Evolutionary conservation across 2,329 filamentous ascomycete genomes (phyloP).

Genomic region (Aspergillus viridinutans): DNA sequence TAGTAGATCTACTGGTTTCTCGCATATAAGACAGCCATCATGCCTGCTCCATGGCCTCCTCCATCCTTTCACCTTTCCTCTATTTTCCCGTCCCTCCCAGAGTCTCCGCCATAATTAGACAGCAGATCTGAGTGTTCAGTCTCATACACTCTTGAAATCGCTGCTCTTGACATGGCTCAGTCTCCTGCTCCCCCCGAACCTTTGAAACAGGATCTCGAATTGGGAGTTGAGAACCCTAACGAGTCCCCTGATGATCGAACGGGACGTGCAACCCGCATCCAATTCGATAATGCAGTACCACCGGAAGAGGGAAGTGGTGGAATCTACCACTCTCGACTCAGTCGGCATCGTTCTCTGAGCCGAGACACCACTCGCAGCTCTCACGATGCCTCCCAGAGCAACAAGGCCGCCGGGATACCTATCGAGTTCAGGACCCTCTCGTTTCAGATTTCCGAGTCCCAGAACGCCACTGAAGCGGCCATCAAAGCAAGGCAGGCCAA

Average conservation of each 20-base stretch:
- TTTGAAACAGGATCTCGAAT: neutral
- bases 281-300: constrained; percentile 15
- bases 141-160: neutral
- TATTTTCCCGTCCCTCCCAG: neutral
- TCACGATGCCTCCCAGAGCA: constrained; percentile 9
- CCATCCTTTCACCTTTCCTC: neutral
- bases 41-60: neutral
- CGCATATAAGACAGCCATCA: neutral
- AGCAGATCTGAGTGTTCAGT: neutral
- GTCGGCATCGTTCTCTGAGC: constrained; percentile 17
- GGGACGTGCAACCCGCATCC: constrained; percentile 14
- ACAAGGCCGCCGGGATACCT: constrained; percentile 23
- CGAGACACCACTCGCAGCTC: constrained; percentile 18
- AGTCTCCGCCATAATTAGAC: neutral
- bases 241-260: constrained; percentile 4
- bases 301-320: constrained; percentile 7
- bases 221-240: neutral
- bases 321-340: constrained; percentile 13
- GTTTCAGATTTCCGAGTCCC: constrained; percentile 37
- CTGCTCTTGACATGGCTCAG: neutral
- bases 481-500: constrained; percentile 13
- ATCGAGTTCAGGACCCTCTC: constrained; percentile 39
- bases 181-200: neutral
- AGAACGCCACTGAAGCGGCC: constrained; percentile 26
- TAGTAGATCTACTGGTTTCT: neutral